Conservation (phyloP, 768 basidiomycete species). For the Dentipellis fragilis region DNA sequence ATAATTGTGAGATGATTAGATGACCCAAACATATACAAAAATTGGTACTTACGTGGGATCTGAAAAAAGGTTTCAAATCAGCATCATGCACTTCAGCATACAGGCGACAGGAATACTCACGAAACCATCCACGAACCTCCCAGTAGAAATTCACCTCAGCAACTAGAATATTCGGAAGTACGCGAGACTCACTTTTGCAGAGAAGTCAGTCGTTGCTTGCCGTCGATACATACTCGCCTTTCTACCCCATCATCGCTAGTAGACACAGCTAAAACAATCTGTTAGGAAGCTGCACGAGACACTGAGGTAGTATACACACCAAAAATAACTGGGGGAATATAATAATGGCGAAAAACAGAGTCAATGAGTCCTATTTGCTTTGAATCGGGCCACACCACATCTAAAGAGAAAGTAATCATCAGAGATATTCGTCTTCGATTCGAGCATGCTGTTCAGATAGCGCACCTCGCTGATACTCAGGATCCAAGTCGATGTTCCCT, state of each 20-base stretch:
- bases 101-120: constrained; percentile 27
- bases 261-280: constrained; percentile 27
- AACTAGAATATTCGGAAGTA: background rate
- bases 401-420: constrained; percentile 21
- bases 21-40: background rate
- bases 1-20: background rate
- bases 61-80: background rate
- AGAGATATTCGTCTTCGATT: background rate
- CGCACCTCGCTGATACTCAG: constrained; percentile 73
- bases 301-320: constrained; percentile 26
- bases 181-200: constrained; percentile 36
- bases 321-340: constrained; percentile 60
- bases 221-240: constrained; percentile 50
- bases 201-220: constrained; percentile 65
- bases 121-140: constrained; percentile 45
- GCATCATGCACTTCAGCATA: no score
- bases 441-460: background rate
- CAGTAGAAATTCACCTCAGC: background rate
- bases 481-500: constrained; percentile 60
- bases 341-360: constrained; percentile 53
- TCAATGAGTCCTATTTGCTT: constrained; percentile 58
- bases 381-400: constrained; percentile 52
- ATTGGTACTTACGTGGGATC: constrained; percentile 1
- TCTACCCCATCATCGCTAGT: constrained; percentile 31
- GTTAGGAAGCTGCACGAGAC: background rate